Base-by-base conservation (phyloP, 1,284 basidiomycete species). In the Austroboletus niveus region DNA sequence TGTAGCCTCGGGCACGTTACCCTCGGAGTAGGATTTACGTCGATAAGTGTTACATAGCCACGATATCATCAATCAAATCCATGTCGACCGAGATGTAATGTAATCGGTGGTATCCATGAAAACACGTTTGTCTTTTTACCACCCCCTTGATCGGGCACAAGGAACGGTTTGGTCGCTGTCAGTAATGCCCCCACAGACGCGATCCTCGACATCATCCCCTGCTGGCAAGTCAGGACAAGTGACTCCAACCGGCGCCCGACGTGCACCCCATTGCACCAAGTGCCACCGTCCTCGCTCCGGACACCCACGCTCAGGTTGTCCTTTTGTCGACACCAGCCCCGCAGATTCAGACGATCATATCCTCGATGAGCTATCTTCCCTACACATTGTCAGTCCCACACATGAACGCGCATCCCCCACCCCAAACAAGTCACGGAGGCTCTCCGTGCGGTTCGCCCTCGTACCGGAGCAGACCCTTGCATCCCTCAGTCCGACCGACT, bases 221-320 rank as follows among this genome's bases (percentile, higher is more conserved):
- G 53, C 55, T 17, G 17, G 17, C 17, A 66, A 43, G 35, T 39
- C 54, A 35, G 46, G 51, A 27, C 50, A 42, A 17, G 22, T 24
- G 47, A 63, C 66, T 8, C 56, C 63, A n/a, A 57, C 66, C 12
- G 39, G 55, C 11, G 53, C 64, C 2, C 69, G 79, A 29, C 79
- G 79, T 48, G 58, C 60, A 3, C 80, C 75, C 41, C 73, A 69
- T 47, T 84, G 82, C 63, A 74, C 69, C 39, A 76, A 76, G 56
- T 84, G 82, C 63, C 71, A 74, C 51, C 75, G 74, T 17, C 79
- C 79, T 0, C 72, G 74, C 49, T 72, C 69, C 35, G 81, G 81
- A 0, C 82, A 84, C 57, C 81, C 81, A 12, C 76, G 80, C 34
- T 77, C 77, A 0, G 81, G 81, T 4, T 84, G 82, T 60, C 79